Conservation (phyloP, 495 filamentous ascomycete species). For the Podospora bellae-mahoneyi region DNA sequence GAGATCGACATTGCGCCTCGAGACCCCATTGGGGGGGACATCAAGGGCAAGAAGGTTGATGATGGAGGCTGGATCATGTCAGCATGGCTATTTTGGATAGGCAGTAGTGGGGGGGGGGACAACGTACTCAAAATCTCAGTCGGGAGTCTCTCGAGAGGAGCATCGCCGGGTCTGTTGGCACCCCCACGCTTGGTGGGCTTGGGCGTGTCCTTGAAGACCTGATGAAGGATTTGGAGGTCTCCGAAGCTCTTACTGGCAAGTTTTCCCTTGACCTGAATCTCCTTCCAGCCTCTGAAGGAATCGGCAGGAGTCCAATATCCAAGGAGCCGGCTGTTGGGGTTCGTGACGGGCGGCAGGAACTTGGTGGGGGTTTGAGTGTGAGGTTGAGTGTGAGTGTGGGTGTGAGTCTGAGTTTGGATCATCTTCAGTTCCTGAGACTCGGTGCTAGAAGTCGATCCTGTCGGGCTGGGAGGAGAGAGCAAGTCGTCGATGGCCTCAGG, state of each 20-base stretch:
- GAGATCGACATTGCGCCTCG: slow-evolving; percentile 76
- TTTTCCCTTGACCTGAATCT: slow-evolving; percentile 61
- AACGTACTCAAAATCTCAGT: slow-evolving; percentile 69
- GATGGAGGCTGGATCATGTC: slow-evolving; percentile 58
- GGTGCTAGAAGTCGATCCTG: slow-evolving; percentile 16
- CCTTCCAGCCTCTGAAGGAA: slow-evolving; percentile 69
- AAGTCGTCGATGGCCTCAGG: slow-evolving; percentile 44
- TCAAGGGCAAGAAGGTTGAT: slow-evolving; percentile 73
- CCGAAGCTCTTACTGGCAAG: slow-evolving; percentile 70
- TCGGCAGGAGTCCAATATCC: slow-evolving; percentile 70
- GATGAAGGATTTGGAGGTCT: slow-evolving; percentile 57
- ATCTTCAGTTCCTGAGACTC: slow-evolving; percentile 29
- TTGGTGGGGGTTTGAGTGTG: slow-evolving; percentile 21
- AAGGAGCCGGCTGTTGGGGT: slow-evolving; percentile 47
- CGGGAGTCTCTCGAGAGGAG: slow-evolving; percentile 64
- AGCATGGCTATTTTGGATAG: slow-evolving; percentile 1
- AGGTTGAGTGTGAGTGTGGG: background rate
- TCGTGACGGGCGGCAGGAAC: slow-evolving; percentile 45
- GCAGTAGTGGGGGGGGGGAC: slow-evolving; percentile 1
- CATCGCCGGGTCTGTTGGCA: slow-evolving; percentile 35
- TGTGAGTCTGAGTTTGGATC: slow-evolving; percentile 37
- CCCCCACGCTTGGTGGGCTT: slow-evolving; percentile 29
- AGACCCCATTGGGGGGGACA: slow-evolving; percentile 71
- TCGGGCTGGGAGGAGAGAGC: slow-evolving; percentile 20
- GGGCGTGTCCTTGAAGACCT: slow-evolving; percentile 50